phyloP scores from a whole-genome alignment of 257 asterid genomes.

The Misopates orontium region DNA sequence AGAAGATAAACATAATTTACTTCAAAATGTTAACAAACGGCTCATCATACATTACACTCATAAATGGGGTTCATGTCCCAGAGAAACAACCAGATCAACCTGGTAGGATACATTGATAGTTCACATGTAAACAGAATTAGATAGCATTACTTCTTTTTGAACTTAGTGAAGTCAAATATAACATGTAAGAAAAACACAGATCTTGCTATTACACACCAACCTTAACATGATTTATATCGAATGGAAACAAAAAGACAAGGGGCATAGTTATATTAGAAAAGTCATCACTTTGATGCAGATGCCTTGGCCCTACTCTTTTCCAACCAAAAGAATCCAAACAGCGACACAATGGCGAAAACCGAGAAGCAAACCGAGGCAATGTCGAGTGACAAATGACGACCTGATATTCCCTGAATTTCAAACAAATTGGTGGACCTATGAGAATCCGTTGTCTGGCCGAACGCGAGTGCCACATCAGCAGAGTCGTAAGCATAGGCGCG shows the following conservation, averaged over 20 bases:
- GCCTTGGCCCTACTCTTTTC: conserved; percentile 27
- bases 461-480: conserved; percentile 15
- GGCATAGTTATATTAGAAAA: too few relatives aligned
- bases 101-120: neutral
- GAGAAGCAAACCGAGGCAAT: conserved; percentile 33
- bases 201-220: neutral
- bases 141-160: neutral
- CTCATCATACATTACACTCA: too few relatives aligned
- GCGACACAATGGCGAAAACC: conserved; percentile 26
- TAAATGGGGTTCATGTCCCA: too few relatives aligned
- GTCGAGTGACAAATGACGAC: conserved; percentile 28
- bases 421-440: conserved; percentile 24
- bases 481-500: conserved; percentile 31
- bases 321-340: conserved; percentile 31
- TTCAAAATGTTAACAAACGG: neutral
- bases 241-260: conserved; percentile 1
- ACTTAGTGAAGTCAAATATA: too few relatives aligned
- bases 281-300: conserved; percentile 15
- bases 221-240: neutral
- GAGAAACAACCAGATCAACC: neutral
- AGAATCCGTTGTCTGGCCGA: conserved; percentile 31
- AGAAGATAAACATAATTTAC: too few relatives aligned
- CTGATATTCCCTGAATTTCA: conserved; percentile 20
- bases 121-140: neutral
- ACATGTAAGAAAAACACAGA: too few relatives aligned